Evolutionary conservation across 208 protist species (phyloP).

Genomic region (Spironucleus salmonicida): DNA sequence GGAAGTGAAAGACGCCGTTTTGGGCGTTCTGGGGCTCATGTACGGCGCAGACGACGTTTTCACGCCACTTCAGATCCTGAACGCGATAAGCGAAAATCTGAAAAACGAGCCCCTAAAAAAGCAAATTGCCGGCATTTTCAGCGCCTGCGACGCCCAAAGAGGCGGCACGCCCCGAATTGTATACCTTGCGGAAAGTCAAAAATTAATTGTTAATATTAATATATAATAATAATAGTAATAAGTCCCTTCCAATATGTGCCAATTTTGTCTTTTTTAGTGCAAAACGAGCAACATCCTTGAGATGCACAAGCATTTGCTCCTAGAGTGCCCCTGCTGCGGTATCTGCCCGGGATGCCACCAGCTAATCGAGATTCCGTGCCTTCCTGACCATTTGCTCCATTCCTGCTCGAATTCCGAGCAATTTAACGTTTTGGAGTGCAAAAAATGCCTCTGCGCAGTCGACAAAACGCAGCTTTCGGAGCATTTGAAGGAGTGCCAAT

Average conservation of each 20-base stretch:
- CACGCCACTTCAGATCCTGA: too few species aligned
- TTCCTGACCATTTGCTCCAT: neutral
- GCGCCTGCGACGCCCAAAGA: too few species aligned
- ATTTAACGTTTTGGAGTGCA: neutral
- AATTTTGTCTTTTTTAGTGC: conserved; percentile 11
- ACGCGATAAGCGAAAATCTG: too few species aligned
- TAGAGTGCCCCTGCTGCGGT: conserved; percentile 6
- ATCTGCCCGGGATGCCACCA: neutral
- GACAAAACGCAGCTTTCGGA: neutral
- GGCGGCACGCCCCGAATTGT: too few species aligned
- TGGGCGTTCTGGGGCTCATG: too few species aligned
- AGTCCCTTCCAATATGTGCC: neutral
- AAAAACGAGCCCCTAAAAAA: too few species aligned
- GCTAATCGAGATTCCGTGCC: conserved; percentile 13
- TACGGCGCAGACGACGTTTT: too few species aligned
- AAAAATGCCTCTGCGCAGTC: neutral
- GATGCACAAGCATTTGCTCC: conserved; percentile 3
- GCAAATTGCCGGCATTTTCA: too few species aligned
- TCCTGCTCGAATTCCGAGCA: neutral
- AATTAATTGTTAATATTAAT: too few species aligned
- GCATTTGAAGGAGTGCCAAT: neutral
- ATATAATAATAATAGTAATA: too few species aligned
- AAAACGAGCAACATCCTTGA: neutral
- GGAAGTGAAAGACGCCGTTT: too few species aligned
- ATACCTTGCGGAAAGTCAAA: too few species aligned